Base-by-base conservation (phyloP, 345 rosid genomes). In the Corymbia maculata region DNA sequence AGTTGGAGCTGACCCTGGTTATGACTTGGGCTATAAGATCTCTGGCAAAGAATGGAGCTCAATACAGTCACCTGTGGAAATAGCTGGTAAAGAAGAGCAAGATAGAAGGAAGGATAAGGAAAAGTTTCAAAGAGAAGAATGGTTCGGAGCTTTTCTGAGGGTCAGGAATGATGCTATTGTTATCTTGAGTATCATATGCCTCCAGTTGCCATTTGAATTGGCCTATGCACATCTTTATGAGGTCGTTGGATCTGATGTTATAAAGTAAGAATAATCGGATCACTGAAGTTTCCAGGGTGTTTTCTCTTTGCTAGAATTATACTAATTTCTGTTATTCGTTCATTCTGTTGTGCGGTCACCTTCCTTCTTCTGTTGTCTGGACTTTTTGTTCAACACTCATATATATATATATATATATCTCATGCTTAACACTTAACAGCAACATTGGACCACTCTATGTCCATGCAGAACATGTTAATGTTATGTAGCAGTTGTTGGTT, bases 201-300 rank as follows among this genome's bases (percentile, higher is more conserved):
- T 97, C 88, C 99, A 97, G 91, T 91, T 97, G 92, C 99, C 99
- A n/a, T 96, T 97, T 91, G 99, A 97, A 93, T 93, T 97, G 91
- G 96, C 95, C 36, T 97, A 97, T 95, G 99, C 99, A 91, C 96
- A 97, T 93, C 96, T 94, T 66, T 97, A 93, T 42, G 98, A 95
- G 91, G 95, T 95, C 36, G 85, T 95, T 86, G 85, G 87, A 51
- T 95, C 95, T 36, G 96, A 94, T 90, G 57, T 89, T 47, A 51
- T 94, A 51, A 96, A 94, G 99, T 97, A 91, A 95, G 97, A 86
- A 88, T 86, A 88, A 59, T 70, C 53, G 80, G 86, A 75, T 75
- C 82, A 75, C 59, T 64, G 13, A 84, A 49, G 82, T 88, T 17
- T 80, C 85, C 16, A 49, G 68, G 87, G 14, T 45, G 79, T 28